Base-by-base conservation (phyloP, 1,284 basidiomycete genomes). In the Leccinum fuscescens region DNA sequence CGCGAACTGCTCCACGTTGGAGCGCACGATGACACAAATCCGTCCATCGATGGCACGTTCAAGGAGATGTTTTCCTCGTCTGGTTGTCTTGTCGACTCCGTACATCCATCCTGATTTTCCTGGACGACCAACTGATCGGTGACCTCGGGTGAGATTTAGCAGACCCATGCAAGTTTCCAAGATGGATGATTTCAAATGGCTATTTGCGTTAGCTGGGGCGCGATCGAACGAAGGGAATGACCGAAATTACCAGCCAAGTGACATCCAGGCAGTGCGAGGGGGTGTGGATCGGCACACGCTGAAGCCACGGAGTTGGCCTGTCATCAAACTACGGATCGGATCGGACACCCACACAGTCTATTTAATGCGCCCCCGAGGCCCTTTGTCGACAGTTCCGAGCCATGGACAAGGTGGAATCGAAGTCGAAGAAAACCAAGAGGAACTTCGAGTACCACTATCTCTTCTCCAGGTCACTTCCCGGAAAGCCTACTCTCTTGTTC, bases 401-500 rank as follows among this genome's bases (percentile, higher is more conserved):
- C 62, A 72, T 75, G 72, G 74, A 74, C 52, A 69, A 60, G 33
- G 29, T 74, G 12, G 56, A 62, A 14, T 63, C 67, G 0, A 71
- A 62, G 24, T 66, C 66, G 62, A 75, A 70, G 63, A 65, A 57
- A 24, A 71, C 70, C 7, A 54, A 44, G 29, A 62, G 74, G 33
- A 62, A 59, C n/a, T 59, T 75, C 12, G 59, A 54, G 22, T 77
- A 75, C 29, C 68, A 69, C 58, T 75, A 75, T 49, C 67, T 74
- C n/a, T 72, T 66, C 52, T 64, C 67, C 3, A 55, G 56, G 46
- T 67, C 76, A 1, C 54, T 62, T 1, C 57, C 61, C 0, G 64
- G 59, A 48, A 75, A 75, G 49, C 78, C 74, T 1, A 79, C 76
- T 4, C 66, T 82, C n/a, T 59, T 81, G 17, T 74, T 82, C 52